Evolutionary conservation across 2,329 filamentous ascomycete species (phyloP).

Genomic region (Phaeoacremonium minimum): DNA sequence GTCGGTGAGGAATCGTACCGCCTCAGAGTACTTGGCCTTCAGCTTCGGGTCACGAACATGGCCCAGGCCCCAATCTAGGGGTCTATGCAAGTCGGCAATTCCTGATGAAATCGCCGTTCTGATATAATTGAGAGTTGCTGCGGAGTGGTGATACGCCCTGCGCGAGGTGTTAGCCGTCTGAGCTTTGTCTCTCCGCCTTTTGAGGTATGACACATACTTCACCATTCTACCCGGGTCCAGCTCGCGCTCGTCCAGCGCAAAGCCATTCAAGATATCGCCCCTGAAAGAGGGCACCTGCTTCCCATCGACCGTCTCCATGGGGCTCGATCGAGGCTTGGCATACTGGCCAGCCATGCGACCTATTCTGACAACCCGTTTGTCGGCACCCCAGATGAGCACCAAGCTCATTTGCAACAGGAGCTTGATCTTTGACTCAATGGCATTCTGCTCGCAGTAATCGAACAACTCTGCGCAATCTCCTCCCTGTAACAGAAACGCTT

Average conservation of each 20-base stretch:
- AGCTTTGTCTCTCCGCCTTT: too few relatives aligned
- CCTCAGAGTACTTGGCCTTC: slow-evolving; percentile 79
- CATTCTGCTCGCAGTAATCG: slow-evolving; percentile 85
- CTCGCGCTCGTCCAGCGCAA: slow-evolving; percentile 66
- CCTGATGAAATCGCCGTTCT: slow-evolving; percentile 79
- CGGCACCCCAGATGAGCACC: slow-evolving; percentile 84
- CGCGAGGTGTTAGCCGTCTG: too few relatives aligned
- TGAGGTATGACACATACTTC: slow-evolving; percentile 38
- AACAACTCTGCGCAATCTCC: slow-evolving; percentile 97
- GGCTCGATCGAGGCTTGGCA: slow-evolving; percentile 88
- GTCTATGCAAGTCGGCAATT: slow-evolving; percentile 88
- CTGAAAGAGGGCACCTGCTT: slow-evolving; percentile 84
- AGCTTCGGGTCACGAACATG: slow-evolving; percentile 82
- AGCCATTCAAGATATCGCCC: slow-evolving; percentile 94
- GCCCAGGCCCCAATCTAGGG: slow-evolving; percentile 90
- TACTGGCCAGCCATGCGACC: slow-evolving; percentile 97
- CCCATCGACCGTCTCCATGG: slow-evolving; percentile 77
- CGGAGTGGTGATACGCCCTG: slow-evolving; percentile 91
- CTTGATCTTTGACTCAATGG: slow-evolving; percentile 96
- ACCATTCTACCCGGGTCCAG: slow-evolving; percentile 83
- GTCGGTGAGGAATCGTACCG: slow-evolving; percentile 83
- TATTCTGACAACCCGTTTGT: slow-evolving; percentile 83
- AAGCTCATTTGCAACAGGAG: slow-evolving; percentile 95
- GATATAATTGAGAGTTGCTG: slow-evolving; percentile 91
- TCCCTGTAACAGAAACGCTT: slow-evolving; percentile 90